Base-by-base conservation (phyloP, 106 monocot species). In the Dioscorea alata region DNA sequence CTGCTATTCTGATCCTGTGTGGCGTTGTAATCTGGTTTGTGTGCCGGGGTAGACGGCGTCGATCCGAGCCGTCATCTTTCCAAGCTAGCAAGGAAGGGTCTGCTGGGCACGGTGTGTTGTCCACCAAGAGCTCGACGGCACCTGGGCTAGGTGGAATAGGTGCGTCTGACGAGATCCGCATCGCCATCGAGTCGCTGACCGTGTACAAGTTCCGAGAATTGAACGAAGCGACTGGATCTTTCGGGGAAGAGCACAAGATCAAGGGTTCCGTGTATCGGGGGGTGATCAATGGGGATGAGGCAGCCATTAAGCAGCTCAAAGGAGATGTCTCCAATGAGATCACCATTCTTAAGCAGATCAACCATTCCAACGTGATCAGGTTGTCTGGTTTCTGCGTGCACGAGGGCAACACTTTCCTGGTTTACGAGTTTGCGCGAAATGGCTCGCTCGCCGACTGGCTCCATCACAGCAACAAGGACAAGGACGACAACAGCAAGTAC, bases 331-430 rank as follows among this genome's bases (percentile, higher is more conserved):
- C 82, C 23, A 76, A 69, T 13, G 92, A 99, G 83, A 85, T 99
- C 69, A 70, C 49, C 33, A 87, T 87, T 24, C 66, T 92, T 57
- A 85, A 87, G 63, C 80, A 76, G 54, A 77, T 92, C 70, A 99
- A 87, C 77, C 92, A 99, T 73, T 72, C 84, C 31, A 92, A 70
- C 35, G 68, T 99, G 14, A 69, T 92, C 61, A 61, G 87, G 49
- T 84, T 99, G 48, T 92, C 97, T 1, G 97, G 92, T 17, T 79
- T 92, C 73, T 99, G 92, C 73, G 17, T 77, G 16, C 84, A 92
- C 53, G 74, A 76, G 16, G 89, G 87, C 6, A 50, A 79, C 70
- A 92, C 92, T 28, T 99, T 85, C 75, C 79, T 99, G 8, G 97
- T 99, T 17, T 97, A 84, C 49, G 89, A 97, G 76, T 92, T 72